These are phyloP conservation scores for Penicillium coffeae DNA, from an alignment of 495 filamentous ascomycete species.

Conservation along the genomic window DNA sequence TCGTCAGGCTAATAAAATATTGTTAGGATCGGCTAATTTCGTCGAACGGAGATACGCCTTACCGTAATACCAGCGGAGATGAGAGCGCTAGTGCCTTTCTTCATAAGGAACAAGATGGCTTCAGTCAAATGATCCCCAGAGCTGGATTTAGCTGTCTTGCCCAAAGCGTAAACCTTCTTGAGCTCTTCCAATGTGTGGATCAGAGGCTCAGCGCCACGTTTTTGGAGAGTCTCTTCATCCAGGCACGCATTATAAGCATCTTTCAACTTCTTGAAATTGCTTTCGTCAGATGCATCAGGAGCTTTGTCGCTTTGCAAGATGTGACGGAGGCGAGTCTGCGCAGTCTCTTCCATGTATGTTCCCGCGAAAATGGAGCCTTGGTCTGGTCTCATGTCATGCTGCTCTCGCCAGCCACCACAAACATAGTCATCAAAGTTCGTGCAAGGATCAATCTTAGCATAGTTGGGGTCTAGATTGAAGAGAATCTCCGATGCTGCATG, in stretches of 20 bases:
- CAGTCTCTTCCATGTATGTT: slow-evolving; percentile 57
- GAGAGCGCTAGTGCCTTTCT: slow-evolving; percentile 48
- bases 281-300: slow-evolving; percentile 47
- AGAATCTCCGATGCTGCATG: slow-evolving; percentile 66
- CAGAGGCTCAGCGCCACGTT: slow-evolving; percentile 52
- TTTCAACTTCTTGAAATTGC: slow-evolving; percentile 65
- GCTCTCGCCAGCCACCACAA: slow-evolving; percentile 63
- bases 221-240: slow-evolving; percentile 51
- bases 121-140: slow-evolving; percentile 44
- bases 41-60: slow-evolving; percentile 16
- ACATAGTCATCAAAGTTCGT: slow-evolving; percentile 65
- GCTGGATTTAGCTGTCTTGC: slow-evolving; percentile 29
- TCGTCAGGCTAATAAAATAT: slow-evolving; percentile 47
- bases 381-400: slow-evolving; percentile 64
- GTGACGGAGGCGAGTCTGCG: slow-evolving; percentile 56
- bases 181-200: slow-evolving; percentile 48
- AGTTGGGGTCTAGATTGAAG: slow-evolving; percentile 62
- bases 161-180: slow-evolving; percentile 51
- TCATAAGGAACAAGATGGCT: slow-evolving; percentile 51
- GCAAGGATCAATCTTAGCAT: slow-evolving; percentile 62
- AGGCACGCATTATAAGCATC: slow-evolving; percentile 62
- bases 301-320: slow-evolving; percentile 59
- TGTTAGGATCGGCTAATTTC: slow-evolving; percentile 1
- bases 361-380: slow-evolving; percentile 57
- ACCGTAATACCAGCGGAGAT: slow-evolving; percentile 46